phyloP scores from a whole-genome alignment of 176 grass and related monocot species.

The Musa acuminata region DNA sequence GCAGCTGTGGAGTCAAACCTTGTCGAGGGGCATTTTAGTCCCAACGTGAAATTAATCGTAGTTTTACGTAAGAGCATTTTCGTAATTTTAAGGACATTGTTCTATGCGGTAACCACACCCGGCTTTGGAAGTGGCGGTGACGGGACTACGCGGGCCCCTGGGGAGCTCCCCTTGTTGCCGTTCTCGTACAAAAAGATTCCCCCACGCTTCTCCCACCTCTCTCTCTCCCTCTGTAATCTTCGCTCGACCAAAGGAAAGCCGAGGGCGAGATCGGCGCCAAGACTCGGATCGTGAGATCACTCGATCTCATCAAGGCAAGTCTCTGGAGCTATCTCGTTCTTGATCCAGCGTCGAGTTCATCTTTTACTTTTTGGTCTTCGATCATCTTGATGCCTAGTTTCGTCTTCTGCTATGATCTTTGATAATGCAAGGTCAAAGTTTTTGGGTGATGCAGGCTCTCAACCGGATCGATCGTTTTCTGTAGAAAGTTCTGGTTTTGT shows the following conservation, averaged over 20 bases:
- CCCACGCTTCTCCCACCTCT: not conserved
- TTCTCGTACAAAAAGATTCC: constrained; percentile 1
- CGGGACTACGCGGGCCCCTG: not conserved
- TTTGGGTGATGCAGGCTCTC: not conserved
- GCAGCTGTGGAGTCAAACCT: too few relatives aligned
- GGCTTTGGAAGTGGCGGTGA: not conserved
- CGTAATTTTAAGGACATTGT: not conserved
- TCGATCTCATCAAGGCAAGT: constrained; percentile 1
- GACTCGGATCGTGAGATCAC: not conserved
- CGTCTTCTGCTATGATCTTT: not conserved
- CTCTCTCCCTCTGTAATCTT: not conserved
- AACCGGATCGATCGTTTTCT: not conserved
- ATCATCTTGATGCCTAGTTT: not conserved
- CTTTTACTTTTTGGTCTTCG: not conserved
- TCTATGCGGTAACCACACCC: not conserved
- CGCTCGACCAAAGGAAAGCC: not conserved
- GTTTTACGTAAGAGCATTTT: not conserved
- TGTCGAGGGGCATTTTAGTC: too few relatives aligned
- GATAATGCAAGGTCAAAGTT: not conserved
- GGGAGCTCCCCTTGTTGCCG: too few relatives aligned
- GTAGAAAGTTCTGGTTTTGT: not conserved
- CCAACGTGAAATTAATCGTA: too few relatives aligned
- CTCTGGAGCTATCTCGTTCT: not conserved
- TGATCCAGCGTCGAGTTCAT: not conserved
- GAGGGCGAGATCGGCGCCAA: not conserved